Evolutionary conservation across 176 grass and related monocot genomes (phyloP).

Genomic region (Oryza meyeriana): DNA sequence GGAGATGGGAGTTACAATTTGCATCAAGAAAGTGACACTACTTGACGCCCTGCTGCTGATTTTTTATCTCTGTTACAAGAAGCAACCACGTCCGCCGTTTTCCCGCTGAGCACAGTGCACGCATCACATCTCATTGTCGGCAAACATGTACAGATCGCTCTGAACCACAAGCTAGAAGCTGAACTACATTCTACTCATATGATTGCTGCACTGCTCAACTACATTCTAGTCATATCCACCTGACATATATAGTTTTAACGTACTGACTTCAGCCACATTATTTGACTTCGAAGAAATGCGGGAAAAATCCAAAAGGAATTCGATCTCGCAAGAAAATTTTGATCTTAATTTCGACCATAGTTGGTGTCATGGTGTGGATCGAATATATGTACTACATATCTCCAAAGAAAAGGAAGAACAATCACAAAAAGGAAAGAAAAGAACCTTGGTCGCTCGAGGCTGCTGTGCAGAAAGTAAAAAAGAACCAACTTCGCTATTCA

Average conservation of each 20-base stretch:
- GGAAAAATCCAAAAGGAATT: background rate
- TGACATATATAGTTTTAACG: background rate
- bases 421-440: no score
- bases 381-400: no score
- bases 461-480: no score
- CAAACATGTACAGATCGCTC: background rate
- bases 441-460: no score
- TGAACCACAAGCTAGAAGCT: background rate
- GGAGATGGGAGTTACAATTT: background rate
- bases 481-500: no score
- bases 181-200: background rate
- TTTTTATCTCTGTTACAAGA: background rate
- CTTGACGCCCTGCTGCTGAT: background rate
- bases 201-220: background rate
- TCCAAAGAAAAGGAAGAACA: no score
- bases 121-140: background rate
- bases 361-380: no score
- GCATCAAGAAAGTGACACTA: background rate
- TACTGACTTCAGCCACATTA: background rate
- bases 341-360: background rate
- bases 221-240: background rate
- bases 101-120: background rate
- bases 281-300: background rate
- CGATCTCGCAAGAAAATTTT: background rate
- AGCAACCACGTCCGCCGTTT: background rate